Evolutionary conservation across 805 yeast species (phyloP), one percentile per base, ranked within the genome.

Genomic region (Starmerella geochares): DNA sequence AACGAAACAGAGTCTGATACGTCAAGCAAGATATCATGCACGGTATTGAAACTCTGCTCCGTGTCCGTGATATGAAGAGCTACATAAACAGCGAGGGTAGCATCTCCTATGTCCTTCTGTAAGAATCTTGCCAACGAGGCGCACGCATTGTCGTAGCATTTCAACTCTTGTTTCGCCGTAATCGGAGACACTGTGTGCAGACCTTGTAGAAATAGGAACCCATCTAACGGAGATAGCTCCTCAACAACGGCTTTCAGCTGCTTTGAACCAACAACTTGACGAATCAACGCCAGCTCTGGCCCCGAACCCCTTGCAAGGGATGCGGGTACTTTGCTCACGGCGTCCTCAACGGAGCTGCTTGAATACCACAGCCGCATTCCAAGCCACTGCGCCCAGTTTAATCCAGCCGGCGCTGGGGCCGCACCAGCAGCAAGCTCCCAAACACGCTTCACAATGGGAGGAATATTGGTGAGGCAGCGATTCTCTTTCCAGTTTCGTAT

Each of bases 371-470:
- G 57, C 17, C 71, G 62, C 48, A 84, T 56, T 1, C 79, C 77
- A 28, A 88, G 69, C 21, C 75, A 71, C 28, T 81, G 69, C 51
- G 75, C 71, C 94, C 95, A 84, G 14, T 81, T 74, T 25, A 83
- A 69, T 2, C 71, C 55, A 16, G 61, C 35, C 25, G 55, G 51
- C 10, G 60, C 27, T 2, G 55, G 58, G 4, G 57, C 52, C 1
- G 48, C 54, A 9, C 71, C 66, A 20, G 83, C 69, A 16, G 88
- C 67, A 3, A 88, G 64, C 53, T 77, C 77, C 64, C 81, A 83
- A 1, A 86, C 71, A 56, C 79, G 77, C 14, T 77, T 61, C 19
- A 85, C 64, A 2, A 74, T 66, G 0, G 47, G 49, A 1, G 94
- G 87, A 49, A 81, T 78, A 42, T 63, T 65, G 25, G 60, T 62